Evolutionary conservation across 139 green algal genomes (phyloP).

Genomic region (Trebouxia sp.): DNA sequence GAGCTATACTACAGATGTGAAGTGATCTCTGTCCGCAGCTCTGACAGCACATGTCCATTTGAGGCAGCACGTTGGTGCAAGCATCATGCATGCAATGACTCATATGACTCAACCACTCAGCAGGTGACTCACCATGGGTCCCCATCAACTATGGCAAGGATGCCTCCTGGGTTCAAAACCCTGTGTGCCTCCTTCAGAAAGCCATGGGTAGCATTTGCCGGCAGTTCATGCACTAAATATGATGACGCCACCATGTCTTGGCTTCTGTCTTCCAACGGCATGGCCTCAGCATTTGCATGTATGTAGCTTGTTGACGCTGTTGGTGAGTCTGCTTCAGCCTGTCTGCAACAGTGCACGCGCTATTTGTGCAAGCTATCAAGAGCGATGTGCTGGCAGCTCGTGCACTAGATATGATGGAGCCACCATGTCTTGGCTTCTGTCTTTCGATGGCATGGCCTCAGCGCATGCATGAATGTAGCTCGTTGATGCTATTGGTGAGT

Average conservation of each 20-base stretch:
- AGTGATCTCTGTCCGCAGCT: too few relatives aligned
- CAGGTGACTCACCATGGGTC: constrained; percentile 11
- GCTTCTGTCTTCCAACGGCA: not conserved
- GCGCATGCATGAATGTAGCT: constrained; percentile 17
- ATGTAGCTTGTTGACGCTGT: not conserved
- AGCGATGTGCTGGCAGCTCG: too few relatives aligned
- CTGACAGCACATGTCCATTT: too few relatives aligned
- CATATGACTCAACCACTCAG: not conserved
- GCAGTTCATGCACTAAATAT: constrained; percentile 18
- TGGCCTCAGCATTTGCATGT: constrained; percentile 19
- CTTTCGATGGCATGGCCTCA: not conserved
- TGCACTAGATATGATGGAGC: constrained; percentile 3
- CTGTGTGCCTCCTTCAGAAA: constrained; percentile 16
- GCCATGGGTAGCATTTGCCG: not conserved
- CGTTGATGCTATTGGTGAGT: not conserved
- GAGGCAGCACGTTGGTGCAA: too few relatives aligned
- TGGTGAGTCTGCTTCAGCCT: not conserved
- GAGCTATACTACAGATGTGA: too few relatives aligned
- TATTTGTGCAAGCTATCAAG: too few relatives aligned
- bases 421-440: not conserved
- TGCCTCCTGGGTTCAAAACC: not conserved
- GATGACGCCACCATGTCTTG: not conserved
- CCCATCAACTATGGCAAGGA: constrained; percentile 12
- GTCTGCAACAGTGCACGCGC: not conserved
- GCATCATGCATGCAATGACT: too few relatives aligned